A percentile compares a stretch with the other conserved stretches of the same genome.
Evolutionary conservation across 108 stramenopile species (phyloP).

Genomic region (Pseudonitzschia delicatissima): DNA sequence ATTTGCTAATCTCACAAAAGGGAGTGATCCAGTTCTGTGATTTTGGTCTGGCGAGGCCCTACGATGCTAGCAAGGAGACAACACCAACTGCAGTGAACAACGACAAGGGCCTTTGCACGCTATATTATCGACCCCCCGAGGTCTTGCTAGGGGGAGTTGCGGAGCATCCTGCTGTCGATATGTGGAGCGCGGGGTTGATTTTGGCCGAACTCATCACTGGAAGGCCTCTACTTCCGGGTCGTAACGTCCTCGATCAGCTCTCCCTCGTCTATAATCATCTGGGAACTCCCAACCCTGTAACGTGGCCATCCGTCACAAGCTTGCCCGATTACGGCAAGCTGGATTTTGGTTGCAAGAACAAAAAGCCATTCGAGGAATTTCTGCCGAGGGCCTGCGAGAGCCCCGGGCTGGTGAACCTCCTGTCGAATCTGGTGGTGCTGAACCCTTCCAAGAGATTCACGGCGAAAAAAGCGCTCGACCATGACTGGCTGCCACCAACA

Average conservation of each 20-base stretch:
- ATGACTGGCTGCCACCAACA: slow-evolving; percentile 9
- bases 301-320: slow-evolving; percentile 46
- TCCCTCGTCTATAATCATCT: slow-evolving; percentile 49
- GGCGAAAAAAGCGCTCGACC: slow-evolving; percentile 40
- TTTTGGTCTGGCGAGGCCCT: slow-evolving; percentile 69
- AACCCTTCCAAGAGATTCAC: slow-evolving; percentile 56
- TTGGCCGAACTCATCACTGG: slow-evolving; percentile 54
- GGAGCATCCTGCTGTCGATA: slow-evolving; percentile 44
- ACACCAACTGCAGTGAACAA: not conserved
- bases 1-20: slow-evolving; percentile 53
- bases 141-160: slow-evolving; percentile 56
- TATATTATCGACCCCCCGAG: slow-evolving; percentile 82
- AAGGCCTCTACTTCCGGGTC: slow-evolving; percentile 53
- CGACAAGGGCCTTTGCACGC: slow-evolving; percentile 53
- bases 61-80: not conserved
- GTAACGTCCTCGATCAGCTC: slow-evolving; percentile 70
- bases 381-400: slow-evolving; percentile 34
- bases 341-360: slow-evolving; percentile 35
- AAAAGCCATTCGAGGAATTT: slow-evolving; percentile 23
- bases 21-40: slow-evolving; percentile 74
- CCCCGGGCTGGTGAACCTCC: slow-evolving; percentile 23
- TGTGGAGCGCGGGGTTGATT: slow-evolving; percentile 67
- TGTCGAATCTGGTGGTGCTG: slow-evolving; percentile 37
- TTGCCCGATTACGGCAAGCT: slow-evolving; percentile 70
- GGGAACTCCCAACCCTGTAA: slow-evolving; percentile 62